Percentiles rank a stretch among this genome's conserved stretches.
These are phyloP conservation scores for Prunus campanulata DNA, from an alignment of 306 rosid genomes.

Conservation along the genomic window DNA sequence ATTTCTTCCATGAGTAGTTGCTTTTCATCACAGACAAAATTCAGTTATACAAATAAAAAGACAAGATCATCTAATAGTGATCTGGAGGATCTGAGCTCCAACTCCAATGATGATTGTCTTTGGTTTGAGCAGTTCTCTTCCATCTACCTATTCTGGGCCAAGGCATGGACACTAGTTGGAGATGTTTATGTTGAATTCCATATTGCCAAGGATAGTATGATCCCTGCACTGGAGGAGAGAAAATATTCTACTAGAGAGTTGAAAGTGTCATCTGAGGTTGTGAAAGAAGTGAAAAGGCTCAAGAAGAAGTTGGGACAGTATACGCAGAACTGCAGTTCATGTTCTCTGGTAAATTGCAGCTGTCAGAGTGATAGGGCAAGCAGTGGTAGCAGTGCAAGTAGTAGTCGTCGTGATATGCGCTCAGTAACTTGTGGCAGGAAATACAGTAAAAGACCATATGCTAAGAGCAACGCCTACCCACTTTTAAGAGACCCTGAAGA, in stretches of 20 bases:
- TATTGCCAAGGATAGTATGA: conserved; percentile 45
- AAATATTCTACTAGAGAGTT: conserved; percentile 57
- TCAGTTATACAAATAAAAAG: conserved; percentile 37
- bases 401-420: conserved; percentile 50
- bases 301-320: conserved; percentile 74
- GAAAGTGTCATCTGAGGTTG: conserved; percentile 88
- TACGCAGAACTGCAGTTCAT: conserved; percentile 69
- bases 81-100: conserved; percentile 37
- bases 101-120: conserved; percentile 36
- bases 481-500: conserved; percentile 47
- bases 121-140: conserved; percentile 62
- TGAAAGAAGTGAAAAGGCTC: conserved; percentile 92
- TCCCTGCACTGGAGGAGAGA: conserved; percentile 44
- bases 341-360: conserved; percentile 94
- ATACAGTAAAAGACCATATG: conserved; percentile 43
- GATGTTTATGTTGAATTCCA: conserved; percentile 82
- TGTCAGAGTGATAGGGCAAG: conserved; percentile 96
- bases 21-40: conserved; percentile 40
- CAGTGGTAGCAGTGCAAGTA: conserved; percentile 96
- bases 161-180: conserved; percentile 88
- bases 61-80: conserved; percentile 28
- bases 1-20: conserved; percentile 79
- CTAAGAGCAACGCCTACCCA: conserved; percentile 39
- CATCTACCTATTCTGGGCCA: conserved; percentile 88
- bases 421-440: conserved; percentile 53